These are phyloP conservation scores for Ophiostoma ulmi DNA, from an alignment of 2,329 filamentous ascomycete species.

Conservation along the genomic window DNA sequence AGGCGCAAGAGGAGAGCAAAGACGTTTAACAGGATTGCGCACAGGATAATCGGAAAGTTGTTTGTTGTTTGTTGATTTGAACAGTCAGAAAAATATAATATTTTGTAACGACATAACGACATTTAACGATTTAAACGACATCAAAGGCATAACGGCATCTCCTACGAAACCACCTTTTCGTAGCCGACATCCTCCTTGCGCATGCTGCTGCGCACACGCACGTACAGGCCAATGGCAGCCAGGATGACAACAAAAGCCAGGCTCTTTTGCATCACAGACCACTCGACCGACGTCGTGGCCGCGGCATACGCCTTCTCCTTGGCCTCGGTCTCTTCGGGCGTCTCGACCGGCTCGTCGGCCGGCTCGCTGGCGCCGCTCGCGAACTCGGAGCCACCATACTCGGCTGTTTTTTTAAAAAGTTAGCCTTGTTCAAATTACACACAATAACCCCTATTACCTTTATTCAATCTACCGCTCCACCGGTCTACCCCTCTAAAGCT, in stretches of 20 bases:
- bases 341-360: background rate
- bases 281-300: slow-evolving; percentile 30
- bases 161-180: slow-evolving; percentile 43
- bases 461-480: background rate
- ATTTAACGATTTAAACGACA: background rate
- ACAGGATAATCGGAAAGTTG: too few relatives aligned
- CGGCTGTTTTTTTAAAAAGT: background rate
- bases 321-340: background rate
- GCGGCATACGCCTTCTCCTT: background rate
- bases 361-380: slow-evolving; percentile 12
- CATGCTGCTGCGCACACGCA: slow-evolving; percentile 36
- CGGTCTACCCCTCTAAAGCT: slow-evolving; percentile 54
- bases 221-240: slow-evolving; percentile 42
- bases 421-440: background rate
- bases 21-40: too few relatives aligned
- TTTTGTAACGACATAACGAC: background rate
- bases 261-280: slow-evolving; percentile 46
- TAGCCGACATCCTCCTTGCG: slow-evolving; percentile 36
- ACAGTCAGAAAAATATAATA: too few relatives aligned
- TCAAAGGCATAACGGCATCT: background rate
- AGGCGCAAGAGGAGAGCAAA: too few relatives aligned
- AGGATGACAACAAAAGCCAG: slow-evolving; percentile 47
- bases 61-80: too few relatives aligned
- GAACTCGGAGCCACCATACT: slow-evolving; percentile 1
- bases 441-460: slow-evolving; percentile 5